Conservation (phyloP, 345 rosid species). For the Camelina neglecta region DNA sequence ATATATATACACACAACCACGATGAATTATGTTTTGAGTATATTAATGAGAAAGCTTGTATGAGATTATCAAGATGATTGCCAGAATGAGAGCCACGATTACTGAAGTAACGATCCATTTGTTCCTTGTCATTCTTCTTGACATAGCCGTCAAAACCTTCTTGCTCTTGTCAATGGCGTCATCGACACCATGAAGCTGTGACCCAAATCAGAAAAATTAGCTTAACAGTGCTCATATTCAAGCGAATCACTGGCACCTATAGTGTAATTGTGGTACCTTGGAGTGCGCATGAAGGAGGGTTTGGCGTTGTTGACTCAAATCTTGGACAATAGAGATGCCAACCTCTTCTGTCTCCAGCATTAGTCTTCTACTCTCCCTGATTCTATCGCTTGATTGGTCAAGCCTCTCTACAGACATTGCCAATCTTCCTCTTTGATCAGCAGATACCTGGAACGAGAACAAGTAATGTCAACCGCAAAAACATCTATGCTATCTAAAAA, state of each 20-base stretch:
- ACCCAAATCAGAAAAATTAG: neutral
- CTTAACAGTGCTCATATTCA: neutral
- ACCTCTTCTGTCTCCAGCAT: constrained; percentile 91
- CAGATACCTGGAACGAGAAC: constrained; percentile 55
- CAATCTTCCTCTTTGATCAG: constrained; percentile 79
- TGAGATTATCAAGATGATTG: constrained; percentile 64
- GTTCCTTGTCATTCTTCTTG: constrained; percentile 81
- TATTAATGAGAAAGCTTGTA: constrained; percentile 58
- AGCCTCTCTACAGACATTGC: constrained; percentile 82
- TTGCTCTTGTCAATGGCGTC: constrained; percentile 89
- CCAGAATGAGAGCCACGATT: constrained; percentile 68
- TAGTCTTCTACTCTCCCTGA: constrained; percentile 85
- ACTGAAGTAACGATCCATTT: constrained; percentile 70
- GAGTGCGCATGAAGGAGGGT: constrained; percentile 81
- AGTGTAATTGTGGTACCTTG: constrained; percentile 49
- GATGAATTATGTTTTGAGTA: constrained; percentile 21
- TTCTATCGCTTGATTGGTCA: constrained; percentile 74
- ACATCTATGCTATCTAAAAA: neutral
- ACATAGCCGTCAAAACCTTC: constrained; percentile 67
- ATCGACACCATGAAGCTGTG: constrained; percentile 85
- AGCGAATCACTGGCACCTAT: neutral
- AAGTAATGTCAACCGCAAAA: neutral
- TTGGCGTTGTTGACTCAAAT: constrained; percentile 86
- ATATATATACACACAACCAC: constrained; percentile 23
- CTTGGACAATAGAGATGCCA: constrained; percentile 85